These are phyloP conservation scores for Paramecium primaurelia DNA, from an alignment of 73 alveolate genomes.

Conservation along the genomic window DNA sequence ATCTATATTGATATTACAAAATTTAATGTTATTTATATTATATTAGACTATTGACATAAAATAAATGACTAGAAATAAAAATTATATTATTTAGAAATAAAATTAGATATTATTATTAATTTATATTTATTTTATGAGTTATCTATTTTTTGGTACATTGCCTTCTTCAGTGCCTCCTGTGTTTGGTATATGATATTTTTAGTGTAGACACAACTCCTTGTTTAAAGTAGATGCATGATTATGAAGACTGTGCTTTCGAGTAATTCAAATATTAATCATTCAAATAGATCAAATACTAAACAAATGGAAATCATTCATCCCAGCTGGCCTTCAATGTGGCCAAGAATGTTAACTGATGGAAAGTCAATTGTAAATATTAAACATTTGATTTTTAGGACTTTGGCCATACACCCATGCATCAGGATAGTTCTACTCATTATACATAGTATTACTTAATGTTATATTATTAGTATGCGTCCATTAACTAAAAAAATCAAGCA, in stretches of 20 bases:
- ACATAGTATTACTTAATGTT: background rate
- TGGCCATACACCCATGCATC: constrained; percentile 55
- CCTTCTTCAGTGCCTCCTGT: constrained; percentile 65
- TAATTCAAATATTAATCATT: constrained; percentile 26
- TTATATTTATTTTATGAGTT: constrained; percentile 13
- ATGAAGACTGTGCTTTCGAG: constrained; percentile 92
- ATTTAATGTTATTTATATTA: no score
- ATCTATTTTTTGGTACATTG: constrained; percentile 45
- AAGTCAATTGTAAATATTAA: constrained; percentile 37
- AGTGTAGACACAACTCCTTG: constrained; percentile 67
- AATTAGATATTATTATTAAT: background rate
- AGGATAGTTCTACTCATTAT: constrained; percentile 54
- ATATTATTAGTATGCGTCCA: constrained; percentile 50
- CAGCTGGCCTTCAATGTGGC: constrained; percentile 72
- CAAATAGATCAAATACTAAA: constrained; percentile 25
- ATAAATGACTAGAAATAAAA: background rate
- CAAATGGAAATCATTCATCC: constrained; percentile 67
- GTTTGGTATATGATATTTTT: background rate
- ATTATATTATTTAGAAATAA: background rate
- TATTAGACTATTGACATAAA: background rate
- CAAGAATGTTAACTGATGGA: constrained; percentile 69
- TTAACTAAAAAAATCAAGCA: constrained; percentile 72
- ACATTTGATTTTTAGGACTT: background rate
- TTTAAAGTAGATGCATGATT: constrained; percentile 78
- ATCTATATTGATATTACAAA: no score